Conservation (phyloP, 164 flowering plant species). For the Kingdonia uniflora region DNA sequence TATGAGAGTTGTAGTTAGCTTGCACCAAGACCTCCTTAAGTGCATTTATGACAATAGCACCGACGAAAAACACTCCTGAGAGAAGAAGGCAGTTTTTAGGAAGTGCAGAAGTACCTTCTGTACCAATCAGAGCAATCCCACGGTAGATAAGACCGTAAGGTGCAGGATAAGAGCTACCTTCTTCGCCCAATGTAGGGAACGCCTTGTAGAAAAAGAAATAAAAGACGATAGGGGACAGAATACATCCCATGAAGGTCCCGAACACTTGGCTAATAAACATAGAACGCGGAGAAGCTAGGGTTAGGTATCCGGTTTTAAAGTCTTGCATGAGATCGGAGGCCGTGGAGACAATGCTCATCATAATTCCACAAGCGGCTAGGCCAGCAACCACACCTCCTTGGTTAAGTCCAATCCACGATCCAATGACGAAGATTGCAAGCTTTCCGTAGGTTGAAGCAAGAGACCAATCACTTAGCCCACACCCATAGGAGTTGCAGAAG, state of each 20-base stretch:
- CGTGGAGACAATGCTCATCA: constrained; percentile 34
- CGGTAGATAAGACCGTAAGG: constrained; percentile 22
- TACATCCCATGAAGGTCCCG: constrained; percentile 25
- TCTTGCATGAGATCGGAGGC: constrained; percentile 36
- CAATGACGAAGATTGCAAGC: constrained; percentile 23
- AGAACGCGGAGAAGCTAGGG: constrained; percentile 26
- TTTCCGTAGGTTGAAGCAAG: constrained; percentile 30
- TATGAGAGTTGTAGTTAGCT: constrained; percentile 3
- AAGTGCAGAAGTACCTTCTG: constrained; percentile 20
- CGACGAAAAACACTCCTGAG: constrained; percentile 10
- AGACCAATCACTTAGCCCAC: constrained; percentile 37
- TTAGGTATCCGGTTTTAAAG: constrained; percentile 30
- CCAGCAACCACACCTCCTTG: constrained; percentile 26
- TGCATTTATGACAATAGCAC: constrained; percentile 8
- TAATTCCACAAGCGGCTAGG: constrained; percentile 25
- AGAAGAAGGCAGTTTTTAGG: constrained; percentile 23
- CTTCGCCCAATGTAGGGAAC: constrained; percentile 12
- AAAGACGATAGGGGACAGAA: constrained; percentile 19
- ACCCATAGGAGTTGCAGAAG: constrained; percentile 35
- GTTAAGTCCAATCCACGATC: constrained; percentile 18
- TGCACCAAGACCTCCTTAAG: constrained; percentile 2
- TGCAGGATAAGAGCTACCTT: constrained; percentile 16
- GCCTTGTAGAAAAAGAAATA: constrained; percentile 31
- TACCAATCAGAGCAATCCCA: constrained; percentile 25
- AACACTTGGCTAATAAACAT: constrained; percentile 27